Base-by-base conservation (phyloP, 176 grass and related monocot genomes). In the Elymus sibiricus region DNA sequence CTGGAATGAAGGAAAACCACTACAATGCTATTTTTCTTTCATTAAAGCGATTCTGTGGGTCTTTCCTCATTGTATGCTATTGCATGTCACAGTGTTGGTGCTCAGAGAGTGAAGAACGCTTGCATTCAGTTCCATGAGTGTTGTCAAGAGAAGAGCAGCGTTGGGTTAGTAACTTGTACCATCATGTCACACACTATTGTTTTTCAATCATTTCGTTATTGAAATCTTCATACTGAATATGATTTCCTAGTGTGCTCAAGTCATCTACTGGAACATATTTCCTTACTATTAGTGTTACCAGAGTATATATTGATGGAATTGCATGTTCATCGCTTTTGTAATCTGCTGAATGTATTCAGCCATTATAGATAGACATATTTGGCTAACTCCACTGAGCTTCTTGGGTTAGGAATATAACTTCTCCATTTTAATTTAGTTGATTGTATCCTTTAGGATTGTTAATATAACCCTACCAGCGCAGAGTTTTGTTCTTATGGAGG, bases 51-150 rank as follows among this genome's bases (percentile, higher is more conserved):
- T 83, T 81, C 61, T 40, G 2, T 71, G 60, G 26, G 7, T 22
- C 21, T 12, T 69, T 86, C 70, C 21, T 84, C 55, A 77, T 78
- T 82, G 42, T 79, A 26, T 39, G 37, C 89, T 64, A 47, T 51
- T 84, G 28, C 46, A 34, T 70, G 62, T 86, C 80, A 38, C 75
- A 97, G 95, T 78, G 88, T 97, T 60, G 95, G 95, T 56, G 92
- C 90, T 38, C 59, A 61, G 46, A 91, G 88, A 70, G 92, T 97
- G 25, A 90, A 84, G 62, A 64, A 88, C 11, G 83, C 76, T 5
- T 93, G 92, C 22, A 71, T 91, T 14, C 80, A 91, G 29, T 91
- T 97, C 29, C 63, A 81, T 8, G 79, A 85, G 9, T 79, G 86
- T 68, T 88, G 88, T 70, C 74, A 90, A 34, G 74, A 86, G 29